Base-by-base conservation (phyloP, 1,284 basidiomycete species). In the Mycocalia duriaeana region DNA sequence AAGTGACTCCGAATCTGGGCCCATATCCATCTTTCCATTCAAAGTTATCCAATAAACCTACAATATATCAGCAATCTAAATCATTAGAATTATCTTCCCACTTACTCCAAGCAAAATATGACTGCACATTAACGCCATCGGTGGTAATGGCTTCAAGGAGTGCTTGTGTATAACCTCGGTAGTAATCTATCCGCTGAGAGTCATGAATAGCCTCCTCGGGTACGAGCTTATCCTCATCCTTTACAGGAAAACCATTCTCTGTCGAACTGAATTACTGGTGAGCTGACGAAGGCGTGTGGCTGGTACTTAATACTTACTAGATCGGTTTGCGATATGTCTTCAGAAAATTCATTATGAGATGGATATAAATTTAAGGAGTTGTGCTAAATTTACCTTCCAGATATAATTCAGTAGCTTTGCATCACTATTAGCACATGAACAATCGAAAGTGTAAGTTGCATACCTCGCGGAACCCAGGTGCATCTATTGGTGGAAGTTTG, bases 91-190 rank as follows among this genome's bases (percentile, higher is more conserved):
- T 5, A 14, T 16, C 3, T 34, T 16, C 28, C 5, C 31, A 34
- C 70, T 50, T 48, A 79, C 79, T 84, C 82, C 83, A 87, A 13
- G 81, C 80, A 66, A 89, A 85, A 65, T 89, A 90, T 1, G 78
- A 76, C 36, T 75, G 64, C 42, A 89, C 67, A 47, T 83, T 77
- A 14, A 88, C 82, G 5, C 80, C 79, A 58, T 90, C 86, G 47
- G 79, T 69, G 40, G 70, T 66, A 23, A 84, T 67, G n/a, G 85
- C 83, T 13, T 73, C 70, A 31, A 77, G 64, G 26, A 90, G 58
- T 0, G 81, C 76, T 7, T 71, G 60, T 11, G 82, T 80, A 51
- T 82, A 81, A 5, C 81, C 85, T 24, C 71, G 64, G 69, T 79
- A 90, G 65, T 87, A 89, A 47, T 79, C 71, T 26, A 87, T 75